These are phyloP conservation scores for Monosporascus sp. DNA, from an alignment of 2,329 filamentous ascomycete species.

Conservation along the genomic window DNA sequence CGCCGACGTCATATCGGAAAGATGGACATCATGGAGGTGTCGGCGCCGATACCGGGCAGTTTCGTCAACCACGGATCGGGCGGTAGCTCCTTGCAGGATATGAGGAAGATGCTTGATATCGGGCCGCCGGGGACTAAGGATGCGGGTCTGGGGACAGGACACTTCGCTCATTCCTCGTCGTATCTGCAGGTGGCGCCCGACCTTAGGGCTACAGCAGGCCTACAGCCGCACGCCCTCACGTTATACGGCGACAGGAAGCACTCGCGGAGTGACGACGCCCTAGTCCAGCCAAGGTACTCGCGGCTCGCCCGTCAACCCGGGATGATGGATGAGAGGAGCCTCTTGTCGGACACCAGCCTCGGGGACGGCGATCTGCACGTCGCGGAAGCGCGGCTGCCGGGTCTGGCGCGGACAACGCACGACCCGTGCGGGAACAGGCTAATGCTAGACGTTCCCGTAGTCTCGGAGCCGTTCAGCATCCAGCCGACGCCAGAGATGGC, in stretches of 20 bases:
- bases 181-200: conserved; percentile 10
- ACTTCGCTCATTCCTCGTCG: conserved; percentile 2
- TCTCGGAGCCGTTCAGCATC: conserved; percentile 24
- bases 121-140: conserved; percentile 5
- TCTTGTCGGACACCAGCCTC: conserved; percentile 25
- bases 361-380: conserved; percentile 16
- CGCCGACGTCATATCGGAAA: conserved; percentile 14
- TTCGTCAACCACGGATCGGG: conserved; percentile 18
- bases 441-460: conserved; percentile 15
- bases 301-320: conserved; percentile 10
- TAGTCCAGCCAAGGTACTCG: conserved; percentile 11
- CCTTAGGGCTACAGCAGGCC: conserved; percentile 6
- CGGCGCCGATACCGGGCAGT: conserved; percentile 23
- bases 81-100: conserved; percentile 10
- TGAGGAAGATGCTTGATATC: conserved; percentile 15
- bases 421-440: conserved; percentile 5
- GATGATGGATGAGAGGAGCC: conserved; percentile 16
- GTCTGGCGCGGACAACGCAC: conserved; percentile 5
- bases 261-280: conserved; percentile 7
- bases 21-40: conserved; percentile 18
- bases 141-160: conserved; percentile 1
- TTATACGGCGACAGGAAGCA: conserved; percentile 11
- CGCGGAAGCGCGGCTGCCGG: conserved; percentile 11
- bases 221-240: conserved; percentile 15
- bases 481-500: conserved; percentile 26